A percentile compares a stretch with the other conserved stretches of the same genome.
These are phyloP conservation scores for Micractinium sp. DNA, from an alignment of 139 green algal genomes.

Conservation along the genomic window DNA sequence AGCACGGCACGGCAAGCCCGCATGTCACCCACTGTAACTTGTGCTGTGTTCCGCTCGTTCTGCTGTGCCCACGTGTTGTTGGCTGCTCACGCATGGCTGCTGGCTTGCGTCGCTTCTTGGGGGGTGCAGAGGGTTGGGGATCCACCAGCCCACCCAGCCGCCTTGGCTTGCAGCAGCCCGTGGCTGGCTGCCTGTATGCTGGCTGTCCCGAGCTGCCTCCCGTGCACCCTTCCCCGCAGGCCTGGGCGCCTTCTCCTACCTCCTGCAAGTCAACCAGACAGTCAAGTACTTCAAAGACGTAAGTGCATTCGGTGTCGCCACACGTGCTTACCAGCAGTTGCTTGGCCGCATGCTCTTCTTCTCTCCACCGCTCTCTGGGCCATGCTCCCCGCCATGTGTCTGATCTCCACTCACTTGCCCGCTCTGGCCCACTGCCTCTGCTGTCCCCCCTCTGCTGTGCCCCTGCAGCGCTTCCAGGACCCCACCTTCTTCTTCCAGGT, in stretches of 20 bases:
- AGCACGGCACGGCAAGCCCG: too few species aligned
- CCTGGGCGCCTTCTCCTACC: constrained; percentile 55
- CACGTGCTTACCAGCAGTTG: too few species aligned
- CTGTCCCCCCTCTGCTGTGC: neutral
- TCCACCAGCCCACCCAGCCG: neutral
- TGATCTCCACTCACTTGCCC: too few species aligned
- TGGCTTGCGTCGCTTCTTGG: too few species aligned
- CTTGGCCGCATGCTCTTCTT: too few species aligned
- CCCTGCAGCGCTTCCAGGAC: constrained; percentile 65
- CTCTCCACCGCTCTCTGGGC: too few species aligned
- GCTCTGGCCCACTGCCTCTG: neutral
- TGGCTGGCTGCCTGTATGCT: neutral
- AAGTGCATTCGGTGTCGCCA: neutral
- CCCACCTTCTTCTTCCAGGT: constrained; percentile 76
- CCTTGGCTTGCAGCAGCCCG: neutral
- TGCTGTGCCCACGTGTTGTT: too few species aligned
- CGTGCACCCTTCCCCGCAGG: neutral
- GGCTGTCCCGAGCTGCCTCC: neutral
- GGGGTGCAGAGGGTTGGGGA: neutral
- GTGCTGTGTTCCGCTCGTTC: too few species aligned
- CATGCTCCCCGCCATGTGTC: too few species aligned
- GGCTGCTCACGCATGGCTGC: too few species aligned
- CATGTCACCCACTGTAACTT: too few species aligned
- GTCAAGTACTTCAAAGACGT: constrained; percentile 44
- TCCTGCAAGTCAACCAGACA: constrained; percentile 89